These are phyloP conservation scores for Candida freyschussii DNA, from an alignment of 1,139 yeast genomes.

Conservation along the genomic window DNA sequence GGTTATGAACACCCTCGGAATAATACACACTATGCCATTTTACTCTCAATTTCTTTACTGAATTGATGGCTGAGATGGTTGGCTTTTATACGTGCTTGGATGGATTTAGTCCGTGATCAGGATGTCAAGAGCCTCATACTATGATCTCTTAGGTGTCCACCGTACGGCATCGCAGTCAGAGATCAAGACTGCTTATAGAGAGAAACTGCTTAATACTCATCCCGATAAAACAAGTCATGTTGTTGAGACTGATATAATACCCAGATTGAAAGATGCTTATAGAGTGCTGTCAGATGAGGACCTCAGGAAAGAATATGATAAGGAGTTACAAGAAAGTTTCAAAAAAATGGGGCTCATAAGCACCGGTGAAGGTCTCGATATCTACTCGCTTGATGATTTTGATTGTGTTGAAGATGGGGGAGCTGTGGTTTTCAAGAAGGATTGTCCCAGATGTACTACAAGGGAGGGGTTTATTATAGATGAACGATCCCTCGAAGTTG, in stretches of 20 bases:
- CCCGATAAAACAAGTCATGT: constrained; percentile 59
- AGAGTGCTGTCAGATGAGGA: constrained; percentile 39
- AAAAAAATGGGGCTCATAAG: constrained; percentile 47
- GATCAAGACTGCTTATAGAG: constrained; percentile 58
- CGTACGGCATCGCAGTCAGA: constrained; percentile 36
- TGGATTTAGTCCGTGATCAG: constrained; percentile 1
- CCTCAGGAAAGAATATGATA: constrained; percentile 45
- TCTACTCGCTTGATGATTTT: constrained; percentile 60
- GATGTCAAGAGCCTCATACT: constrained; percentile 28
- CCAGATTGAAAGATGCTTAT: constrained; percentile 58
- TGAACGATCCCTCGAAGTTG: constrained; percentile 54
- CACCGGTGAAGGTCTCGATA: constrained; percentile 64
- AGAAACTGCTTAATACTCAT: constrained; percentile 54
- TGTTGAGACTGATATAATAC: constrained; percentile 28
- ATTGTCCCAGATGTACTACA: constrained; percentile 73
- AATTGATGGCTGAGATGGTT: no score
- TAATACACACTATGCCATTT: not conserved
- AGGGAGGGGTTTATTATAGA: constrained; percentile 49
- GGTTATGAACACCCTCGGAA: constrained; percentile 1
- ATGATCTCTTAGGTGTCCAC: constrained; percentile 49
- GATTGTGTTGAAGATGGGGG: constrained; percentile 27
- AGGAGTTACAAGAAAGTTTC: constrained; percentile 33
- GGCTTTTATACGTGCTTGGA: no score
- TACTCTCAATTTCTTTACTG: no score
- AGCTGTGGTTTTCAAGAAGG: constrained; percentile 37